phyloP scores from a whole-genome alignment of 1,139 yeast genomes.

The Zygosaccharomyces pseudobailii region DNA sequence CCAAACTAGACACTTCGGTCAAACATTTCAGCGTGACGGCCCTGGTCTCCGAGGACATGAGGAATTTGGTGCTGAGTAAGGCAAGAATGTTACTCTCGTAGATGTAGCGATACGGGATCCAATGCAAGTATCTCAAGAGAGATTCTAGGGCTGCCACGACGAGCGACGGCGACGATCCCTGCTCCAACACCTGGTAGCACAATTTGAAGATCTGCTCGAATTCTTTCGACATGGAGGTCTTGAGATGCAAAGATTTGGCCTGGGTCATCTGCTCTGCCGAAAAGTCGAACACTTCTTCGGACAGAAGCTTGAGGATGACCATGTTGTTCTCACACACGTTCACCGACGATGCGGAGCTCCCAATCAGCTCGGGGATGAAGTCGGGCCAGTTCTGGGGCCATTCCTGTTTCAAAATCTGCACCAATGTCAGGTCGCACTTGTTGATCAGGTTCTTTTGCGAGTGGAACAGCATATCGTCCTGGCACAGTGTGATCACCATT shows the following conservation, averaged over 20 bases:
- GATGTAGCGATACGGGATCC: slow-evolving; percentile 89
- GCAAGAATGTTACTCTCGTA: slow-evolving; percentile 81
- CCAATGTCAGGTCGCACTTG: slow-evolving; percentile 90
- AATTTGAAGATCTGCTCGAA: slow-evolving; percentile 89
- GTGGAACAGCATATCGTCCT: slow-evolving; percentile 71
- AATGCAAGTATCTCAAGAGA: slow-evolving; percentile 77
- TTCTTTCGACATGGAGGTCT: slow-evolving; percentile 80
- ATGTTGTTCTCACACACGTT: slow-evolving; percentile 97
- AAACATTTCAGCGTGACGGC: slow-evolving; percentile 83
- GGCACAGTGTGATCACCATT: slow-evolving; percentile 90
- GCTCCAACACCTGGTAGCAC: slow-evolving; percentile 89
- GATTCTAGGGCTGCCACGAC: slow-evolving; percentile 82
- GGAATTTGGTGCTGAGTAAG: slow-evolving; percentile 67
- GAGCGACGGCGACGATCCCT: slow-evolving; percentile 76
- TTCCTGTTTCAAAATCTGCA: slow-evolving; percentile 90
- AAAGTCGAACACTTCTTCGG: slow-evolving; percentile 94
- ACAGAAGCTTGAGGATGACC: slow-evolving; percentile 80
- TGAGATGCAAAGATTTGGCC: slow-evolving; percentile 81
- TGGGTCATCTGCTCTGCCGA: slow-evolving; percentile 95
- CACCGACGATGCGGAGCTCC: slow-evolving; percentile 76
- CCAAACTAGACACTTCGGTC: slow-evolving; percentile 78
- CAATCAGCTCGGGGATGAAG: slow-evolving; percentile 88
- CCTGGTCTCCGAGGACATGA: slow-evolving; percentile 76
- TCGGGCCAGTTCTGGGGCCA: slow-evolving; percentile 99
- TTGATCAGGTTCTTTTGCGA: slow-evolving; percentile 79